Evolutionary conservation across 2,329 filamentous ascomycete genomes (phyloP).

Genomic region (Aspergillus spinulosporus): DNA sequence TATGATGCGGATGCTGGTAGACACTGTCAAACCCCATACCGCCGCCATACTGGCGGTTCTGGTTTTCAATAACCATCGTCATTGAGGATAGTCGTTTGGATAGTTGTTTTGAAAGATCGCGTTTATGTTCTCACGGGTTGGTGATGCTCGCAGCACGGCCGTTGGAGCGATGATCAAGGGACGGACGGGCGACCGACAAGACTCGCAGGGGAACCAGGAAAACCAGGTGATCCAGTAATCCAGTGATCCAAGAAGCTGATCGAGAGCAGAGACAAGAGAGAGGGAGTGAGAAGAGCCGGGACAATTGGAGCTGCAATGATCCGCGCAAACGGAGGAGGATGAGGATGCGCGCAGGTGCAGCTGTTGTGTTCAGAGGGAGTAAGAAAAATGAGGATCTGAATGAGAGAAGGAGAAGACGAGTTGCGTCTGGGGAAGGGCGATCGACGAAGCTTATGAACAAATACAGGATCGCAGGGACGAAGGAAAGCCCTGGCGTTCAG

Average conservation of each 20-base stretch:
- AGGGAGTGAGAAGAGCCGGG: constrained; percentile 11
- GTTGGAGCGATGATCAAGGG: constrained; percentile 18
- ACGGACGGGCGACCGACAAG: constrained; percentile 13
- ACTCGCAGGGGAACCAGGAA: neutral
- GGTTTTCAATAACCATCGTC: constrained; percentile 93
- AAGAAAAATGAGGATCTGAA: constrained; percentile 16
- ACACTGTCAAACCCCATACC: constrained; percentile 75
- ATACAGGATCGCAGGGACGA: constrained; percentile 35
- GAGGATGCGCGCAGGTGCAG: constrained; percentile 16
- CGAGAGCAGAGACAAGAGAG: neutral
- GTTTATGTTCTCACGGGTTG: neutral
- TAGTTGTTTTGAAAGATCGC: neutral
- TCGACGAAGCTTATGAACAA: constrained; percentile 48
- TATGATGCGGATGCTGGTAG: constrained; percentile 62
- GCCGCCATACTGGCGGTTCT: constrained; percentile 76
- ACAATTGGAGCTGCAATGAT: constrained; percentile 19
- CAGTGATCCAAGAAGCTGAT: neutral
- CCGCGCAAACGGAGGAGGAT: constrained; percentile 13
- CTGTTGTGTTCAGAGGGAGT: constrained; percentile 15
- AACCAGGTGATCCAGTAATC: too few species aligned
- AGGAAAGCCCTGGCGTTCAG: constrained; percentile 26
- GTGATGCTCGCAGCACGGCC: constrained; percentile 12
- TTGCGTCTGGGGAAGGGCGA: constrained; percentile 42
- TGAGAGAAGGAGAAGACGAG: constrained; percentile 24
- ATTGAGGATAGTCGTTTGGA: constrained; percentile 55